Base-by-base conservation (phyloP, 2,329 filamentous ascomycete genomes). In the Ophiostoma piceae region DNA sequence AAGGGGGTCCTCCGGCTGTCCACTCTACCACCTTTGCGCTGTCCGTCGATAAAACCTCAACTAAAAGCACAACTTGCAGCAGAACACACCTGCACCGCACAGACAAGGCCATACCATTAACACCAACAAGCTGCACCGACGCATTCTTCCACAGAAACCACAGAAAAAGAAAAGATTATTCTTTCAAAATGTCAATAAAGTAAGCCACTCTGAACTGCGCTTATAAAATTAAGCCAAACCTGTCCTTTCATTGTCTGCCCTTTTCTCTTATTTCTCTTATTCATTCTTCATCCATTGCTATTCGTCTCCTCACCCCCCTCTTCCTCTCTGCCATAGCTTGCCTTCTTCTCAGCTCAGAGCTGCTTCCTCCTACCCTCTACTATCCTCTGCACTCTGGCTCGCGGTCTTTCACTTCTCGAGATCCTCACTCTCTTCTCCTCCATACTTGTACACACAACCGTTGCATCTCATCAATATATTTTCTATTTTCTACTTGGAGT, bases 151-250 rank as follows among this genome's bases (percentile, higher is more conserved):
- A 32, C 9, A 62, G 39, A 37, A 29, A 41, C 9, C 64, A 35
- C 12, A 22, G 22, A 29, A 62, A 69, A 51, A 26, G 26, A 22
- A 47, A 62, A 57, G 60, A 54, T 29, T 14, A 19, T 41, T 29
- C 54, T 57, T n/a, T 19, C 70, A 67, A 76, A 77, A 84, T 84
- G 83, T 84, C 83, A 77, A 84, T 84, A 82, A 84, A 84, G 83
- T 84, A 80, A 81, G 81, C 80, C 76, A 57, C 51, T 29, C 16
- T 5, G n/a, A 57, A 26, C 8, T 57, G 16, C 26, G 39, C 57
- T 16, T 64, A 22, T 16, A 9, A 60, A 12, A 12, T 29, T 32
- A 3, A 62, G 12, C 14, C 16, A 26, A 2, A 37, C 35, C 54
- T 41, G 54, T 43, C 43, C 29, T 37, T 32, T 11, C 22, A 8